Conservation (phyloP, 73 alveolate species). For the Breviolum minutum region DNA sequence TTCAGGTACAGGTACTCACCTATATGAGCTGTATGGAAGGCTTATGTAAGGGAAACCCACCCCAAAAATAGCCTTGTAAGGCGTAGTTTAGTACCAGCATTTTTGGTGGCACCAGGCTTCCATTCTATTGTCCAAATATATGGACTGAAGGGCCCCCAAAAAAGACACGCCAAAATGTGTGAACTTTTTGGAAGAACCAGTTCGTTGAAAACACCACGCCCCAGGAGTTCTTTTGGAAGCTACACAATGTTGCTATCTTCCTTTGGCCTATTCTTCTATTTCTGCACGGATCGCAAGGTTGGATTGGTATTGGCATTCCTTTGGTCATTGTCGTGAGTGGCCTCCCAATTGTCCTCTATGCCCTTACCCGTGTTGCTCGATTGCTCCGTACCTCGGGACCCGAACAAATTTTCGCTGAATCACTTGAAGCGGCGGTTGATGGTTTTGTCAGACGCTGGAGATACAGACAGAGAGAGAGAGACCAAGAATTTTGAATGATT, state of each 20-base stretch:
- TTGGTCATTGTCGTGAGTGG: slow-evolving; percentile 59
- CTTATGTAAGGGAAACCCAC: neutral
- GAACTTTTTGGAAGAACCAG: too few species aligned
- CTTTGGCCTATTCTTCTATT: slow-evolving; percentile 51
- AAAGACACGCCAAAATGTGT: too few species aligned
- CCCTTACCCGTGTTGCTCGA: slow-evolving; percentile 38
- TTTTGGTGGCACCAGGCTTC: too few species aligned
- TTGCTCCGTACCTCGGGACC: slow-evolving; percentile 40
- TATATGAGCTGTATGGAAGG: neutral
- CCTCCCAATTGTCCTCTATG: slow-evolving; percentile 29
- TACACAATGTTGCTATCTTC: slow-evolving; percentile 51
- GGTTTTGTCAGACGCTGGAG: too few species aligned
- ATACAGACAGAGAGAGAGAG: neutral
- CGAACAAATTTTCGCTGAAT: too few species aligned
- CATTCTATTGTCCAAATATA: too few species aligned
- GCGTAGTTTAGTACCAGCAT: too few species aligned
- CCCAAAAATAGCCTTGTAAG: neutral
- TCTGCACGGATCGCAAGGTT: slow-evolving; percentile 62
- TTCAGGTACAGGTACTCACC: too few species aligned
- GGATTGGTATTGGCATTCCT: slow-evolving; percentile 69
- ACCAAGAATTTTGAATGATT: too few species aligned
- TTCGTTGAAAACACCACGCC: neutral
- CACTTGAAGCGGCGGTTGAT: too few species aligned
- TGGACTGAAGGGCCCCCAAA: too few species aligned
- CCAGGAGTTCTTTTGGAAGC: slow-evolving; percentile 12